phyloP scores from a whole-genome alignment of 1,139 yeast genomes.

The Yamadazyma triangularis region DNA sequence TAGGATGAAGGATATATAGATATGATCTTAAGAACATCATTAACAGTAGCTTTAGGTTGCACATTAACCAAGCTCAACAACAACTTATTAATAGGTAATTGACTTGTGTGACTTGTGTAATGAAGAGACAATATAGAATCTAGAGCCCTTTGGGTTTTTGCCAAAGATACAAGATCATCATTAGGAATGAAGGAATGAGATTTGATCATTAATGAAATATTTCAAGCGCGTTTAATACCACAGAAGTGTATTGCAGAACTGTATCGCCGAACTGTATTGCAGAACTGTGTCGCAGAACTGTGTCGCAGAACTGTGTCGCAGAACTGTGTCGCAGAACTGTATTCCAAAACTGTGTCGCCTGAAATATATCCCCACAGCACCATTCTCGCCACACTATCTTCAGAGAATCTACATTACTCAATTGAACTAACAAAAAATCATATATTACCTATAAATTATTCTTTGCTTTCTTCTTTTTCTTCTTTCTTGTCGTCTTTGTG shows the following conservation, averaged over 20 bases:
- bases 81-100: conserved; percentile 11
- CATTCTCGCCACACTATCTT: neutral
- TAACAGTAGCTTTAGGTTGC: conserved; percentile 1
- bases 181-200: too few species aligned
- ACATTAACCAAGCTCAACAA: conserved; percentile 7
- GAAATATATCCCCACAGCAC: neutral
- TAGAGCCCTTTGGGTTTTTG: conserved; percentile 10
- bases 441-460: neutral
- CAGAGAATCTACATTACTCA: neutral
- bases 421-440: neutral
- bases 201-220: too few species aligned
- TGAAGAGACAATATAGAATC: conserved; percentile 12
- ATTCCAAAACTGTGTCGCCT: too few species aligned
- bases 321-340: too few species aligned
- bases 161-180: neutral
- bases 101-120: conserved; percentile 10
- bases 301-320: too few species aligned
- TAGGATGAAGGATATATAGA: conserved; percentile 5
- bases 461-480: conserved; percentile 7
- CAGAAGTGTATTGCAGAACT: too few species aligned
- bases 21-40: neutral
- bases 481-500: conserved; percentile 12
- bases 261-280: too few species aligned
- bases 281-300: too few species aligned
- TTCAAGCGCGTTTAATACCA: too few species aligned